These are phyloP conservation scores for Colletotrichum lini DNA, from an alignment of 2,329 filamentous ascomycete species.

Conservation along the genomic window DNA sequence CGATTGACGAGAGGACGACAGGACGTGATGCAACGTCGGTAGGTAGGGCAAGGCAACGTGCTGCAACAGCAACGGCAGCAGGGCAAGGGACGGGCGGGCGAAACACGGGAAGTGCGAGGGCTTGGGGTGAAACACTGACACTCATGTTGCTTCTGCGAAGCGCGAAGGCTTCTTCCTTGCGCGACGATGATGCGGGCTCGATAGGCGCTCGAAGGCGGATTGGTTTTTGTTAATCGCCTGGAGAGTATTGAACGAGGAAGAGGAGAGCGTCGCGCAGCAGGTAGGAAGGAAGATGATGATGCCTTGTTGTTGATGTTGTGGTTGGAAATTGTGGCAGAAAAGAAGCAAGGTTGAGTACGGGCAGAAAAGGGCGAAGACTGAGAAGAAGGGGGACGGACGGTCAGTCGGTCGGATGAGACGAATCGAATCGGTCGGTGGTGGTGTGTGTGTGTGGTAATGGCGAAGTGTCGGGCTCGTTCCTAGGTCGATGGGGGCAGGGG, in stretches of 20 bases:
- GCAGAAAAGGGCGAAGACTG: conserved; percentile 30
- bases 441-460: conserved; percentile 17
- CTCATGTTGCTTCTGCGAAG: conserved; percentile 58
- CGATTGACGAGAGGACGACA: conserved; percentile 17
- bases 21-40: conserved; percentile 14
- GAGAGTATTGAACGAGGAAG: background rate
- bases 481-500: conserved; percentile 16
- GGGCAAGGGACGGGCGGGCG: conserved; percentile 32
- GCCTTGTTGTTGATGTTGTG: conserved; percentile 12
- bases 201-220: conserved; percentile 11
- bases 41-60: conserved; percentile 7
- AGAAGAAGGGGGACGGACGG: conserved; percentile 4
- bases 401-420: conserved; percentile 29
- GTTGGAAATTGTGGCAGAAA: conserved; percentile 12
- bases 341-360: conserved; percentile 42
- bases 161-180: conserved; percentile 44
- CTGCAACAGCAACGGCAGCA: conserved; percentile 11
- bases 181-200: conserved; percentile 27
- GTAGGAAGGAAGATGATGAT: conserved; percentile 9
- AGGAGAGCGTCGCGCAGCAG: conserved; percentile 11
- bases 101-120: conserved; percentile 46
- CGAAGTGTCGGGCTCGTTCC: conserved; percentile 31
- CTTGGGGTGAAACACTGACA: conserved; percentile 59
- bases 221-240: conserved; percentile 1
- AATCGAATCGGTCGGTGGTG: background rate